Conservation (phyloP, 1,139 yeast species). For the Hansenula anomala region DNA sequence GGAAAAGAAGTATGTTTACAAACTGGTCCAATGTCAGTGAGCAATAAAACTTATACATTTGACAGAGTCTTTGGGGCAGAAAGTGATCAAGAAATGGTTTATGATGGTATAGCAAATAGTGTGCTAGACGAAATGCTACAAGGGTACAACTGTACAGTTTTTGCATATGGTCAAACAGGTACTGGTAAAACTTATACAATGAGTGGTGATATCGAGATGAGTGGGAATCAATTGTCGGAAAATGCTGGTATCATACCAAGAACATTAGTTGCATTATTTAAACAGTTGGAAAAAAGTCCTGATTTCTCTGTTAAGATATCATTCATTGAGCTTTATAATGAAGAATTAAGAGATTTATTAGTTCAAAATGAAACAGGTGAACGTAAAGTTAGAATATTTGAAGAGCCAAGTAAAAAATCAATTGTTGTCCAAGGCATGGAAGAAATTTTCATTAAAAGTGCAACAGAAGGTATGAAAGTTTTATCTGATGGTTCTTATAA, state of each 20-base stretch:
- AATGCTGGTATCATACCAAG: slow-evolving; percentile 72
- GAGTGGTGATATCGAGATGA: slow-evolving; percentile 56
- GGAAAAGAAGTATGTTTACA: slow-evolving; percentile 32
- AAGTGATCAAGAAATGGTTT: slow-evolving; percentile 59
- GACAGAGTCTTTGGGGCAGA: slow-evolving; percentile 74
- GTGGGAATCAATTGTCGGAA: slow-evolving; percentile 23
- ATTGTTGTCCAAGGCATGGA: slow-evolving; percentile 45
- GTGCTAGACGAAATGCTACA: slow-evolving; percentile 52
- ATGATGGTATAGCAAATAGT: slow-evolving; percentile 55
- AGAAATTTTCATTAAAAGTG: slow-evolving; percentile 35
- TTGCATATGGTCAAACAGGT: slow-evolving; percentile 79
- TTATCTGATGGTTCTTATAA: slow-evolving; percentile 47
- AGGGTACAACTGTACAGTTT: slow-evolving; percentile 69
- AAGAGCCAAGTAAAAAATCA: slow-evolving; percentile 31
- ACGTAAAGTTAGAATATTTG: slow-evolving; percentile 37
- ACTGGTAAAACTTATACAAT: slow-evolving; percentile 81
- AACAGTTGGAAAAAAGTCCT: slow-evolving; percentile 30
- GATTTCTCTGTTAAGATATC: slow-evolving; percentile 66
- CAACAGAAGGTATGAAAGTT: slow-evolving; percentile 36
- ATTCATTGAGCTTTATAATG: slow-evolving; percentile 71
- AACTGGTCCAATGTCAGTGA: slow-evolving; percentile 19
- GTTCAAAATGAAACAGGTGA: slow-evolving; percentile 22
- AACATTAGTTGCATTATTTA: slow-evolving; percentile 48
- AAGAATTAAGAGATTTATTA: slow-evolving; percentile 59
- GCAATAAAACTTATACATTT: slow-evolving; percentile 49